phyloP scores from a whole-genome alignment of 2,329 filamentous ascomycete species.

The Chaetomiaceae sp. region DNA sequence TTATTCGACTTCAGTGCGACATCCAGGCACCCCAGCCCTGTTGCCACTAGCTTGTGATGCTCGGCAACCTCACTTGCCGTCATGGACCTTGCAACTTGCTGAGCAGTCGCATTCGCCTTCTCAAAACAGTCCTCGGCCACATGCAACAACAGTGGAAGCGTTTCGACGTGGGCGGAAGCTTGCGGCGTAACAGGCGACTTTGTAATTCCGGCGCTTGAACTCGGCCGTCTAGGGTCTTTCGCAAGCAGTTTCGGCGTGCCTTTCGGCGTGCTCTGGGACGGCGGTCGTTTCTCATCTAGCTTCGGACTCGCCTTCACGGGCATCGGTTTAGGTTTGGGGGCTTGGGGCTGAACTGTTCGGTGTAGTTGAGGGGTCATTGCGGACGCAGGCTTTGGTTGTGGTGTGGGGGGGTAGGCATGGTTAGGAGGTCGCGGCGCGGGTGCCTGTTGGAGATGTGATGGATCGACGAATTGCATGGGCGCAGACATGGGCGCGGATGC shows the following conservation, averaged over 20 bases:
- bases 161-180: slow-evolving; percentile 44
- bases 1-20: slow-evolving; percentile 59
- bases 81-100: slow-evolving; percentile 45
- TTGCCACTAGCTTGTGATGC: slow-evolving; percentile 69
- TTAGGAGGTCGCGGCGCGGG: slow-evolving; percentile 17
- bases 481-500: slow-evolving; percentile 19
- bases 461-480: slow-evolving; percentile 31
- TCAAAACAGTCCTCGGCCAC: slow-evolving; percentile 72
- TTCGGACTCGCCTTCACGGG: slow-evolving; percentile 19
- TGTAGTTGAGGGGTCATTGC: slow-evolving; percentile 22
- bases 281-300: slow-evolving; percentile 18
- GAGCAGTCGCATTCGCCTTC: slow-evolving; percentile 56
- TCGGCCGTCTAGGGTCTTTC: slow-evolving; percentile 25
- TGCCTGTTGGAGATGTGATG: slow-evolving; percentile 25
- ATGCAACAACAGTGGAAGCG: slow-evolving; percentile 59
- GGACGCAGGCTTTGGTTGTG: slow-evolving; percentile 27
- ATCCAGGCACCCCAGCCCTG: slow-evolving; percentile 68
- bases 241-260: slow-evolving; percentile 16
- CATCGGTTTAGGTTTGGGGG: slow-evolving; percentile 16
- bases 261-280: slow-evolving; percentile 18
- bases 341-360: slow-evolving; percentile 11
- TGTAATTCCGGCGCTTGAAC: slow-evolving; percentile 26
- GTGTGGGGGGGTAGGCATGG: slow-evolving; percentile 16
- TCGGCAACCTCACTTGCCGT: slow-evolving; percentile 52
- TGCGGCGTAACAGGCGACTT: slow-evolving; percentile 37